phyloP scores from a whole-genome alignment of 495 filamentous ascomycete species.

The Trichocladium uniseriatum region DNA sequence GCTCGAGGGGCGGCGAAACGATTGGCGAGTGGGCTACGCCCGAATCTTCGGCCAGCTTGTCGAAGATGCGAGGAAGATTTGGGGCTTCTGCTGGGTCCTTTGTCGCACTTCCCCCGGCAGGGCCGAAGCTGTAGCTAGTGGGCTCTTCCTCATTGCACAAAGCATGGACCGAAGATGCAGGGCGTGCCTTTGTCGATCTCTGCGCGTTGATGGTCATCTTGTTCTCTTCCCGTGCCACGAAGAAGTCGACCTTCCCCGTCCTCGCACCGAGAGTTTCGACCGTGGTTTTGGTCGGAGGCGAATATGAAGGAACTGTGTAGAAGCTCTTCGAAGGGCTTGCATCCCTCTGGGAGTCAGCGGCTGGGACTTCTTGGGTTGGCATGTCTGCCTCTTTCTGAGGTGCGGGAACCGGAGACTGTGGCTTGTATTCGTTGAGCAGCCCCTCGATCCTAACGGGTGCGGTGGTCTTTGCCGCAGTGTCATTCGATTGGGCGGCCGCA shows the following conservation, averaged over 20 bases:
- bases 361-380: background rate
- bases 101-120: background rate
- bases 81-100: background rate
- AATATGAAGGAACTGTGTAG: background rate
- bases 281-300: background rate
- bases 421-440: background rate
- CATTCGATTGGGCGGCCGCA: background rate
- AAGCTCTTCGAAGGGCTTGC: conserved; percentile 34
- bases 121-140: background rate
- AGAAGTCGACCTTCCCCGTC: conserved; percentile 33
- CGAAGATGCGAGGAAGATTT: no score
- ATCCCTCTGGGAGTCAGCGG: conserved; percentile 8
- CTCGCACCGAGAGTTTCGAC: conserved; percentile 24
- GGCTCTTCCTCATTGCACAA: conserved; percentile 9
- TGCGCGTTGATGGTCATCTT: conserved; percentile 4
- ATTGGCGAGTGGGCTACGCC: background rate
- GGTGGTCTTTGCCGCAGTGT: background rate
- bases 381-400: no score
- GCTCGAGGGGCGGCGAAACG: background rate
- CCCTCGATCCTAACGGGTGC: background rate
- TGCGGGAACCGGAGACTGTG: background rate
- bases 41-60: no score
- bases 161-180: conserved; percentile 5
- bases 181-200: background rate
- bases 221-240: conserved; percentile 33